A percentile compares a stretch with the other conserved stretches of the same genome.
Evolutionary conservation across 345 rosid species (phyloP).

Genomic region (Mallotus nudiflorus): DNA sequence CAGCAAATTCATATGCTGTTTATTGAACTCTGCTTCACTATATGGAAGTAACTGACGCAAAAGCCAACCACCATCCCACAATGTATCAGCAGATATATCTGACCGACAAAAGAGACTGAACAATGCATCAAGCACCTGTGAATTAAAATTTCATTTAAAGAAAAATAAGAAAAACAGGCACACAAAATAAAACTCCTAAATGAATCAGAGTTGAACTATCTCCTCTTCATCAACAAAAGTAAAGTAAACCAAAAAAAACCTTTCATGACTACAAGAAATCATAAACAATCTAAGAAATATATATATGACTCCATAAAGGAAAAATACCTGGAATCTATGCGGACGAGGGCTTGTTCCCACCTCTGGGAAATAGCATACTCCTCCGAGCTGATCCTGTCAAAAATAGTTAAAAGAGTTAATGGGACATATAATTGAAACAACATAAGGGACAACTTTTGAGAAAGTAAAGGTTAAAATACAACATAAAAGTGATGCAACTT

Average conservation of each 20-base stretch:
- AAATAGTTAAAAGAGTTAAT: conserved; percentile 12
- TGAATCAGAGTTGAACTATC: neutral
- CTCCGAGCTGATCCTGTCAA: conserved; percentile 71
- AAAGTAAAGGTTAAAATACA: too few species aligned
- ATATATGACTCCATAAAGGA: neutral
- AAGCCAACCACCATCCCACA: conserved; percentile 99
- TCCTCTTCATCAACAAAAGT: neutral
- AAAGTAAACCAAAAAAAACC: neutral
- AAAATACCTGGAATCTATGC: conserved; percentile 76
- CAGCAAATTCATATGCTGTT: conserved; percentile 66
- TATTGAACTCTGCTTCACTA: conserved; percentile 78
- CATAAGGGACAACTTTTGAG: too few species aligned
- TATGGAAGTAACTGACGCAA: conserved; percentile 94
- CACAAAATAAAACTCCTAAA: neutral
- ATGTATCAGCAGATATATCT: conserved; percentile 79
- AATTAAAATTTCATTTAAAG: conserved; percentile 2
- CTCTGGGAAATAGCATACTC: conserved; percentile 45
- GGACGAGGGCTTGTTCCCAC: conserved; percentile 54
- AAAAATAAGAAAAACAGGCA: neutral
- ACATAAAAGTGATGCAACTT: too few species aligned
- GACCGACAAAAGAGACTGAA: conserved; percentile 84
- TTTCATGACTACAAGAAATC: neutral
- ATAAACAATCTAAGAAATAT: neutral
- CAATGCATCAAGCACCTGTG: conserved; percentile 87
- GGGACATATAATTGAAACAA: neutral